Percentiles rank a stretch among this genome's conserved stretches.
Conservation (phyloP, 495 filamentous ascomycete genomes). For the Xylaria cubensis region DNA sequence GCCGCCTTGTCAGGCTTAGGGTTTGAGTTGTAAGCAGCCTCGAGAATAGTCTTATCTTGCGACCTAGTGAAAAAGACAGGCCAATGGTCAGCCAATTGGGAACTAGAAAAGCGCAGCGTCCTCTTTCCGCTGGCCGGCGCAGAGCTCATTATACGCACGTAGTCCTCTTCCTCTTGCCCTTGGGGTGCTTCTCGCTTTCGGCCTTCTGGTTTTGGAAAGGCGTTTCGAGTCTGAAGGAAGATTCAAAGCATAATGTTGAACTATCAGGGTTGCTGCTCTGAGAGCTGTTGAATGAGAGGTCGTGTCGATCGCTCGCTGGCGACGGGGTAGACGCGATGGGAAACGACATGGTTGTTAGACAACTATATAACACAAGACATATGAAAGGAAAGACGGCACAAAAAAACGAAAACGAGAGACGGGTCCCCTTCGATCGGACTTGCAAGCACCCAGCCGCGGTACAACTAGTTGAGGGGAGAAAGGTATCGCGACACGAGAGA, state of each 20-base stretch:
- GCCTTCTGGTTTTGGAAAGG: conserved; percentile 40
- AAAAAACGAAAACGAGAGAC: conserved; percentile 35
- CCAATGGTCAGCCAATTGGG: conserved; percentile 28
- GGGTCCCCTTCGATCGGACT: conserved; percentile 26
- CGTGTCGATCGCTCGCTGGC: conserved; percentile 34
- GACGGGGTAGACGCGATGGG: conserved; percentile 40
- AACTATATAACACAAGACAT: conserved; percentile 36
- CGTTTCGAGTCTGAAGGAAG: conserved; percentile 41
- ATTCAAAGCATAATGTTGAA: conserved; percentile 40
- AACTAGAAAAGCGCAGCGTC: conserved; percentile 1
- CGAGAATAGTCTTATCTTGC: conserved; percentile 89
- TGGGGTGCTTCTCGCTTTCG: conserved; percentile 49
- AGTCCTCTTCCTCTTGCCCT: conserved; percentile 62
- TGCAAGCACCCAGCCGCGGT: neutral
- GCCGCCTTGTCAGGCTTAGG: conserved; percentile 92
- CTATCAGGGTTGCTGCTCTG: conserved; percentile 40
- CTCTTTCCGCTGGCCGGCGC: neutral
- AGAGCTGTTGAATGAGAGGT: conserved; percentile 39
- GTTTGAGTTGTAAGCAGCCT: conserved; percentile 83
- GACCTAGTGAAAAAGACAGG: conserved; percentile 57
- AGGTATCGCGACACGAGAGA: conserved; percentile 21
- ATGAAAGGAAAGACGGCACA: conserved; percentile 30
- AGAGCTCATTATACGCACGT: conserved; percentile 49
- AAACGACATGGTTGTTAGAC: conserved; percentile 32
- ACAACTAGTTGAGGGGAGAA: neutral